A percentile compares a stretch with the other conserved stretches of the same genome.
Conservation (phyloP, 768 basidiomycete genomes). For the Kwoniella sp. region DNA sequence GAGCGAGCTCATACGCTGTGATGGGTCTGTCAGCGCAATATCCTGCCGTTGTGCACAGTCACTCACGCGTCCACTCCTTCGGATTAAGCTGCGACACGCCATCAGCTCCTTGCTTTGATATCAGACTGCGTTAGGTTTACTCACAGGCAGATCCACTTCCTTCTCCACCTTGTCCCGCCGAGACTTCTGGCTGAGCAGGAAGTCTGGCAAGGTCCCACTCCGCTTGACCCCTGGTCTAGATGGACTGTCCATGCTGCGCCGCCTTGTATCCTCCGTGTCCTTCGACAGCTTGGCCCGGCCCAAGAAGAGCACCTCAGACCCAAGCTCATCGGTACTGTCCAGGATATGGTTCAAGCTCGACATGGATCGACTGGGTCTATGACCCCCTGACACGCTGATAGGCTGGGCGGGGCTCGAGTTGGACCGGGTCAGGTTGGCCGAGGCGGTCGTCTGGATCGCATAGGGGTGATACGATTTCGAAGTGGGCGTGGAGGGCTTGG, state of each 20-base stretch:
- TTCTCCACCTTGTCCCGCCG: constrained; percentile 7
- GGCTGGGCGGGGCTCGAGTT: constrained; percentile 40
- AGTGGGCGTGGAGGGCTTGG: constrained; percentile 6
- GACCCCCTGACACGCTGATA: constrained; percentile 7
- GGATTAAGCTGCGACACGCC: constrained; percentile 25
- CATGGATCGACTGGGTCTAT: constrained; percentile 34
- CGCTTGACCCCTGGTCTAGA: constrained; percentile 20
- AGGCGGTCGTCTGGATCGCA: constrained; percentile 37
- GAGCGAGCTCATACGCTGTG: constrained; percentile 34
- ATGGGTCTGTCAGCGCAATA: background rate
- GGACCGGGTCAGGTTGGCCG: constrained; percentile 38
- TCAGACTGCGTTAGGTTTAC: background rate
- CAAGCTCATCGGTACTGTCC: background rate
- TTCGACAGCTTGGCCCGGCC: background rate
- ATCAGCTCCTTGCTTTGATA: background rate
- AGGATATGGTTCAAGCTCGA: constrained; percentile 8
- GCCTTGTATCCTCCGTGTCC: constrained; percentile 22
- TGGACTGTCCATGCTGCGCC: constrained; percentile 28
- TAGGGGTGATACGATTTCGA: constrained; percentile 39
- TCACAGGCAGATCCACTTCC: constrained; percentile 33
- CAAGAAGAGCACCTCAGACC: too few species aligned
- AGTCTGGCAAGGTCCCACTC: constrained; percentile 28
- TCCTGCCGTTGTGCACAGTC: background rate
- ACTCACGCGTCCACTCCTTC: constrained; percentile 34
- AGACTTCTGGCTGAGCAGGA: constrained; percentile 3